Conservation (phyloP, 2,329 filamentous ascomycete genomes). For the Epichloe aotearoae region DNA sequence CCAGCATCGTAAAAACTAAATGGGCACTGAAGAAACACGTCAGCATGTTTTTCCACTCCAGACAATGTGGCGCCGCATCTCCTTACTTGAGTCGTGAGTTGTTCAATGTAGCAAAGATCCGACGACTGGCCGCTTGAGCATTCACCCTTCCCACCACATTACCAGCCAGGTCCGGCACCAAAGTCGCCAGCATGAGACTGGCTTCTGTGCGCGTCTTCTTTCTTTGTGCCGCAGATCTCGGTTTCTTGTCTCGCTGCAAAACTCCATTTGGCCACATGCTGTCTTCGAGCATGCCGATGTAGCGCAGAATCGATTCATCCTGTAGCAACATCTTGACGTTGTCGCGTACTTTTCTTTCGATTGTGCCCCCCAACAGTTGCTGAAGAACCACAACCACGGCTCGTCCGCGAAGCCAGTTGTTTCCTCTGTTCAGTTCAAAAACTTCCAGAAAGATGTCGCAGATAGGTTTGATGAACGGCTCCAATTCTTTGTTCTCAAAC, state of each 20-base stretch:
- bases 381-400: constrained; percentile 94
- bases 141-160: constrained; percentile 90
- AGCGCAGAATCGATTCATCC: constrained; percentile 66
- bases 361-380: constrained; percentile 92
- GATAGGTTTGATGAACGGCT: constrained; percentile 96
- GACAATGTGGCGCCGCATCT: not conserved
- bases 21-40: constrained; percentile 38
- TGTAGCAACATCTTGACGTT: constrained; percentile 59
- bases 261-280: constrained; percentile 70
- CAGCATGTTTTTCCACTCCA: not conserved
- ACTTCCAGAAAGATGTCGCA: constrained; percentile 94
- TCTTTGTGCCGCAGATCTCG: constrained; percentile 60
- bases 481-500: constrained; percentile 77
- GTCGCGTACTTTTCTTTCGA: constrained; percentile 89
- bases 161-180: constrained; percentile 81
- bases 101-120: constrained; percentile 83
- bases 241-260: constrained; percentile 32
- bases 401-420: constrained; percentile 91
- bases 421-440: constrained; percentile 87
- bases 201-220: constrained; percentile 74
- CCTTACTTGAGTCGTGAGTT: constrained; percentile 78
- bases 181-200: constrained; percentile 72
- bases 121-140: constrained; percentile 77
- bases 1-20: constrained; percentile 55
- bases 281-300: constrained; percentile 60